phyloP scores from a whole-genome alignment of 1,284 basidiomycete genomes.

The Malassezia pachydermatis region DNA sequence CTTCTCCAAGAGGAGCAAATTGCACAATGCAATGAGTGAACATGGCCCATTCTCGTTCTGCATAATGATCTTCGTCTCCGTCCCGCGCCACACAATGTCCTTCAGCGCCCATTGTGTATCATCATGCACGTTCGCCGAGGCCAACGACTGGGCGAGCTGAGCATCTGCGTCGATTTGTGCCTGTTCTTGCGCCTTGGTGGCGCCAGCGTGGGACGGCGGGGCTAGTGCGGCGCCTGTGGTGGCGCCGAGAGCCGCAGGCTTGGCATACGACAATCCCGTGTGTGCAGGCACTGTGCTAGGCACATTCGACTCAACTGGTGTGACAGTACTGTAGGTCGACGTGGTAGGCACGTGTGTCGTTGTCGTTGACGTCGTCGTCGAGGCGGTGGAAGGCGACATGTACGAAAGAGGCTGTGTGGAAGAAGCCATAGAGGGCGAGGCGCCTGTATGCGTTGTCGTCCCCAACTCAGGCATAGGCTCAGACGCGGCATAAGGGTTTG shows the following conservation, averaged over 20 bases:
- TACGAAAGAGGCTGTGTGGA: no score
- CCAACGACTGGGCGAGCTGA: conserved; percentile 2
- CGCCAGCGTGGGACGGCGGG: neutral
- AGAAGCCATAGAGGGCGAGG: no score
- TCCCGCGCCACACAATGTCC: conserved; percentile 31
- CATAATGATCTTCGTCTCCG: conserved; percentile 31
- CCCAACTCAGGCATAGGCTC: no score
- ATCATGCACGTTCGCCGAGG: conserved; percentile 10
- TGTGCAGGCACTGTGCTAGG: no score
- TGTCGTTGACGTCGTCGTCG: no score
- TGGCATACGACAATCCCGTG: no score
- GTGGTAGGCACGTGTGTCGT: no score
- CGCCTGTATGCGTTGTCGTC: no score
- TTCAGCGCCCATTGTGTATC: conserved; percentile 37
- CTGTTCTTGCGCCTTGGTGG: neutral
- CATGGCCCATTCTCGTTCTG: conserved; percentile 60
- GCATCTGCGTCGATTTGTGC: conserved; percentile 11
- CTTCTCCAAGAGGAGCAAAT: conserved; percentile 34
- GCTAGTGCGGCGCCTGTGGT: neutral
- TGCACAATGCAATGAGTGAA: conserved; percentile 68
- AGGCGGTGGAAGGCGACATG: no score
- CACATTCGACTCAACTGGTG: no score
- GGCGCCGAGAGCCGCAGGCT: neutral
- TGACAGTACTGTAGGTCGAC: no score
- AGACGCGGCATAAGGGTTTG: no score